Conservation (phyloP, 1,284 basidiomycete genomes). For the Fomitopsis pinicola region DNA sequence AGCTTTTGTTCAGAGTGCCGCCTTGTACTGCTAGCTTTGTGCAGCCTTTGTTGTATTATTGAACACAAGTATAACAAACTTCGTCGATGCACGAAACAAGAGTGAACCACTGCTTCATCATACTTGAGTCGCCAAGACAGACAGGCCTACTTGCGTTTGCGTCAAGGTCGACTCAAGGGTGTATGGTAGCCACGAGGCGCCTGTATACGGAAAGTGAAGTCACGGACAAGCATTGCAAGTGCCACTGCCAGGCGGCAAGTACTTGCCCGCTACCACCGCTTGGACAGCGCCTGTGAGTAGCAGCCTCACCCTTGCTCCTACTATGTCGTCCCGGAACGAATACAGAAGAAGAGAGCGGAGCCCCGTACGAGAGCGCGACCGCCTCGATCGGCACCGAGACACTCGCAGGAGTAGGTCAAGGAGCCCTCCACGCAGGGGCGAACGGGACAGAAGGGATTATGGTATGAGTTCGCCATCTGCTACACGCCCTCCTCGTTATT, state of each 20-base stretch:
- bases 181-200: neutral
- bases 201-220: neutral
- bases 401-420: constrained; percentile 62
- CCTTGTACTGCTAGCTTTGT: neutral
- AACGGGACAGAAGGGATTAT: constrained; percentile 38
- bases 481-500: neutral
- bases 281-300: neutral
- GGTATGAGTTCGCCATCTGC: constrained; percentile 24
- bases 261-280: neutral
- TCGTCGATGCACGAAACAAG: too few relatives aligned
- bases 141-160: too few relatives aligned
- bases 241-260: neutral
- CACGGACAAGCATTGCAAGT: neutral
- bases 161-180: neutral
- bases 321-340: constrained; percentile 51
- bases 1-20: neutral
- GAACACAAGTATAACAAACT: too few relatives aligned
- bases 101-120: too few relatives aligned
- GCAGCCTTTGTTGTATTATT: neutral
- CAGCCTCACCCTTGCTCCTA: neutral
- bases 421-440: constrained; percentile 55
- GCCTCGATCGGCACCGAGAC: constrained; percentile 40
- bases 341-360: constrained; percentile 61
- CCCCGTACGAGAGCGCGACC: constrained; percentile 59
- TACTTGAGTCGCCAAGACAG: too few relatives aligned